Conservation (phyloP, 1,139 yeast genomes). For the Geotrichum australiense region DNA sequence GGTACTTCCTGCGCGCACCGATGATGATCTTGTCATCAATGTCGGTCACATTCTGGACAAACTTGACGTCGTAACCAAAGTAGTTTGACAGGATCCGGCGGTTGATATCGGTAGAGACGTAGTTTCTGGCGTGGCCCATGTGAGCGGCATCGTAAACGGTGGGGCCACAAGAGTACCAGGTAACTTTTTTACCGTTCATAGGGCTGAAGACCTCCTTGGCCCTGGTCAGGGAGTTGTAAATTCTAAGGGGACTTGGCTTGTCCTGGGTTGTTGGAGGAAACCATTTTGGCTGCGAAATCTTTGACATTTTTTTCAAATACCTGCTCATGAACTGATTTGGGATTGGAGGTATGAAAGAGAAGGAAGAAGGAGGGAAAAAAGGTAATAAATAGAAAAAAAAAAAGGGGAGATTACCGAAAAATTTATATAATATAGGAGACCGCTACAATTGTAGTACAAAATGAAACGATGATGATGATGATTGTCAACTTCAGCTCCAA, state of each 20-base stretch:
- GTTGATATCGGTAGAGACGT: slow-evolving; percentile 88
- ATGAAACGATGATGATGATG: no score
- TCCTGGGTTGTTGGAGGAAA: slow-evolving; percentile 30
- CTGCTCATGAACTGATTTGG: slow-evolving; percentile 2
- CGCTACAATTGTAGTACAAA: no score
- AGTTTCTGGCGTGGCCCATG: slow-evolving; percentile 99
- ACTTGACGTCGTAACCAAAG: slow-evolving; percentile 79
- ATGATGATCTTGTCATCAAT: slow-evolving; percentile 94
- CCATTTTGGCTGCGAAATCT: slow-evolving; percentile 40
- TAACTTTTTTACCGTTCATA: slow-evolving; percentile 49
- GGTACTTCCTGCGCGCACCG: slow-evolving; percentile 83
- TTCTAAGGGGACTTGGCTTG: slow-evolving; percentile 34
- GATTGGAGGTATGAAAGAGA: no score
- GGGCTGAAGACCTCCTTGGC: slow-evolving; percentile 73
- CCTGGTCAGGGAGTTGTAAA: slow-evolving; percentile 80
- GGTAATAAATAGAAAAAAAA: no score
- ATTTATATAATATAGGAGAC: no score
- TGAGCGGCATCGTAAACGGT: slow-evolving; percentile 96
- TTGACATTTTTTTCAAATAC: slow-evolving; percentile 3
- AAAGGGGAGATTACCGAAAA: no score
- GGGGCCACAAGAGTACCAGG: slow-evolving; percentile 99
- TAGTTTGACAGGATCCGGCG: slow-evolving; percentile 82
- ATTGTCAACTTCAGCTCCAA: no score
- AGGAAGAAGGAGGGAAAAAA: no score
- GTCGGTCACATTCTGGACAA: slow-evolving; percentile 95